Base-by-base conservation (phyloP, 495 filamentous ascomycete genomes). In the Penicillium coffeae region DNA sequence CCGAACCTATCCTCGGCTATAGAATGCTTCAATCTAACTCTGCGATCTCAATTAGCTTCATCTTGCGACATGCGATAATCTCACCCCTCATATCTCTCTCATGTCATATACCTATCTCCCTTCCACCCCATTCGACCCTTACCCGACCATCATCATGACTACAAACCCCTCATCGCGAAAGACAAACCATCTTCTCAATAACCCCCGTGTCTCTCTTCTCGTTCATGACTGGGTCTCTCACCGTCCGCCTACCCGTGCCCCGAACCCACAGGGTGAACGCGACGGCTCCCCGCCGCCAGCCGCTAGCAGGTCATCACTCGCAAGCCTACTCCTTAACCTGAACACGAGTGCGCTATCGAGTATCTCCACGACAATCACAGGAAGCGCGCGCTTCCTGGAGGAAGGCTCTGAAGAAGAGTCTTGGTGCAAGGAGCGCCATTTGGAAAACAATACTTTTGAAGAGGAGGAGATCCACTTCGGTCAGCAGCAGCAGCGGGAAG, bases 91-190 rank as follows among this genome's bases (percentile, higher is more conserved):
- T 71, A 87, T 97, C 63, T 92, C 89, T 20, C 83, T 98, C 54
- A 98, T 98, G 93, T 96, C 95, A 72, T 98, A 96, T 74, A 96
- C 93, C 60, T 98, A 95, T 73, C 87, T 98, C 44, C 86, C 91
- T 14, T 81, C 79, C 0, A 88, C 88, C 5, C 88, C 90, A 14
- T 91, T 83, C 70, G 78, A 81, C 27, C 59, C 78, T 25, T 71
- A 77, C 45, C 89, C 88, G 16, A 83, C 83, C 45, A 91, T 96
- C 54, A 84, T 96, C 68, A 95, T 96, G 90, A 96, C 90, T 38
- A 91, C 88, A 48, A 91, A 94, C 64, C 83, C 88, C 3, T 79
- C 86, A 34, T 91, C 88, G 42, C 88, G 87, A 54, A 96, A 96
- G 71, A 95, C 87, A 45, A 79, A 81, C 64, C 95, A 96, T 62